Conservation (phyloP, 192 early-diverging fungal genomes). For the Linnemannia elongata region DNA sequence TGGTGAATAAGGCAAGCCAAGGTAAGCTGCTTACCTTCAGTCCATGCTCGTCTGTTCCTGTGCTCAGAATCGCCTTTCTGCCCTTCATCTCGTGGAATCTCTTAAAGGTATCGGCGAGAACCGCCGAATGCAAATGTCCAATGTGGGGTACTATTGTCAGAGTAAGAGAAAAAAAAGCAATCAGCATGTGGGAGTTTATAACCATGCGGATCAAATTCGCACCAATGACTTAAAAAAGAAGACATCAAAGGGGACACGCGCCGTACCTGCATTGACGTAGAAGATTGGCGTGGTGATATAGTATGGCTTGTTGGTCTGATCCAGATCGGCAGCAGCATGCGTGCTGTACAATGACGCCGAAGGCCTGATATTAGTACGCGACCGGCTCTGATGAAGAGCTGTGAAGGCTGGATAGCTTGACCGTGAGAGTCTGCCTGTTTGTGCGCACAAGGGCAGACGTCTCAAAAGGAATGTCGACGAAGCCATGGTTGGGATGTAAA, state of each 20-base stretch:
- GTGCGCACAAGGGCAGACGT: conserved; percentile 4
- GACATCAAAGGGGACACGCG: background rate
- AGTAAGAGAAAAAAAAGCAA: background rate
- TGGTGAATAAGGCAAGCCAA: background rate
- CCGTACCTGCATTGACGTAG: conserved; percentile 85
- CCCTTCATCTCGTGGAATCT: conserved; percentile 83
- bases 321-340: background rate
- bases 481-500: conserved; percentile 13
- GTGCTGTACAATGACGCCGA: conserved; percentile 30
- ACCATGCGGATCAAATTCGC: background rate
- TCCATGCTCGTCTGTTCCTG: conserved; percentile 98
- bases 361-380: conserved; percentile 13
- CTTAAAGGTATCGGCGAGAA: conserved; percentile 86
- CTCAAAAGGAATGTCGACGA: conserved; percentile 30
- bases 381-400: background rate
- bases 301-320: conserved; percentile 57
- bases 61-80: conserved; percentile 65
- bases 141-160: conserved; percentile 83
- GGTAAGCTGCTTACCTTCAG: conserved; percentile 76
- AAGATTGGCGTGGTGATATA: conserved; percentile 93
- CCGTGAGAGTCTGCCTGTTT: background rate
- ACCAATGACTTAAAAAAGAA: background rate
- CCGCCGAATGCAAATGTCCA: conserved; percentile 93
- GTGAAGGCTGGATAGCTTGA: background rate
- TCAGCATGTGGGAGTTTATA: background rate